Conservation (phyloP, 768 basidiomycete species). For the Mycena belliarum region DNA sequence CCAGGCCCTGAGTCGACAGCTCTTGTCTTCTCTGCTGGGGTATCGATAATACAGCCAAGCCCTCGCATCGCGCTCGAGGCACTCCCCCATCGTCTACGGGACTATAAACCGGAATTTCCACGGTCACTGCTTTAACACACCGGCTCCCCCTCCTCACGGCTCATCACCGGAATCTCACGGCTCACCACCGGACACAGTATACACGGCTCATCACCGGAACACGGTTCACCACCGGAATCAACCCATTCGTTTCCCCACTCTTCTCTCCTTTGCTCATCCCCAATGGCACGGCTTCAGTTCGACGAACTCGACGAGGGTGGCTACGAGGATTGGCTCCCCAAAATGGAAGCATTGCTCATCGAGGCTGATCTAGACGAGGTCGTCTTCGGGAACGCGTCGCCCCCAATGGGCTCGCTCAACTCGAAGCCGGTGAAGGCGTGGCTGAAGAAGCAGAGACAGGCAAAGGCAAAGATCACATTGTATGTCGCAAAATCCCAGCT, state of each 20-base stretch:
- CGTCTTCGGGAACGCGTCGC: not conserved
- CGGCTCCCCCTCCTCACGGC: not conserved
- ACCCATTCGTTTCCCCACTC: too few relatives aligned
- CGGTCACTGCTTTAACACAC: not conserved
- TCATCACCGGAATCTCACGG: not conserved
- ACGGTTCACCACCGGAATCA: too few relatives aligned
- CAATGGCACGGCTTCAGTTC: too few relatives aligned
- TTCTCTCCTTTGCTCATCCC: too few relatives aligned
- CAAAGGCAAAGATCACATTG: not conserved
- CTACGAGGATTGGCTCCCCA: not conserved
- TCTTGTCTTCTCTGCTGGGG: not conserved
- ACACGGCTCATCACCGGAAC: too few relatives aligned
- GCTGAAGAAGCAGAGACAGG: not conserved
- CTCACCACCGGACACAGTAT: not conserved
- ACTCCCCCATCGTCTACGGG: too few relatives aligned
- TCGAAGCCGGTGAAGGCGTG: not conserved
- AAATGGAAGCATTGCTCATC: not conserved
- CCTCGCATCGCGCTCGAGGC: not conserved
- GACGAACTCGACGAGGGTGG: too few relatives aligned
- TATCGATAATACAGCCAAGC: not conserved
- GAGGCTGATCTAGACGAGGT: not conserved
- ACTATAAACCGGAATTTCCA: not conserved
- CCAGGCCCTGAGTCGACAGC: too few relatives aligned
- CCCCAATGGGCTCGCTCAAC: not conserved
- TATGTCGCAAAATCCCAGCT: not conserved